A percentile compares a stretch with the other conserved stretches of the same genome.
These are phyloP conservation scores for Trichoderma breve DNA, from an alignment of 2,329 filamentous ascomycete species.

Conservation along the genomic window DNA sequence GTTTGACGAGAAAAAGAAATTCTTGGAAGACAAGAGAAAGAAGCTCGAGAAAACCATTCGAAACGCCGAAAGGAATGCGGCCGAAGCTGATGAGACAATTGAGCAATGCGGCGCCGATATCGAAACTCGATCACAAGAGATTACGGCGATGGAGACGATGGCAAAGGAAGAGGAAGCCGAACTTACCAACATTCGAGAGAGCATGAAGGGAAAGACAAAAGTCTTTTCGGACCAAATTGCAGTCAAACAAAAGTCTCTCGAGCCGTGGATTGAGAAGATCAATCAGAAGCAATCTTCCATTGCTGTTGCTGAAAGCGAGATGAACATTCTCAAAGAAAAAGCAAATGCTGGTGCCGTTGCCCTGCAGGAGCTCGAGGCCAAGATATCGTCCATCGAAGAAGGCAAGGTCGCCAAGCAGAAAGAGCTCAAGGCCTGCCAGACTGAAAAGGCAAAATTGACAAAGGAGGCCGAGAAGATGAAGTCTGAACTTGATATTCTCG, in stretches of 20 bases:
- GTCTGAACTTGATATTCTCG: conserved; percentile 69
- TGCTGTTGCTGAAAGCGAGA: conserved; percentile 90
- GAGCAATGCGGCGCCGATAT: conserved; percentile 78
- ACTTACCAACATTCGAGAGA: conserved; percentile 77
- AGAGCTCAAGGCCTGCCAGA: conserved; percentile 74
- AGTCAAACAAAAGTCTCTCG: conserved; percentile 85
- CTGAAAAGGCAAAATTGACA: conserved; percentile 68
- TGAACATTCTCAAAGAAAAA: conserved; percentile 86
- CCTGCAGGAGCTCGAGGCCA: conserved; percentile 77
- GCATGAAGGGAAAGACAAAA: conserved; percentile 92
- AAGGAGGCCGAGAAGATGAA: conserved; percentile 72
- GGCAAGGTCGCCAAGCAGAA: conserved; percentile 66
- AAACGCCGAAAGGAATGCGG: conserved; percentile 69
- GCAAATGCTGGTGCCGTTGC: conserved; percentile 83
- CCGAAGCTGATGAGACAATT: conserved; percentile 74
- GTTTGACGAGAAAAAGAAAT: conserved; percentile 96
- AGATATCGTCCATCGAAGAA: conserved; percentile 71
- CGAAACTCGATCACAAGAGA: conserved; percentile 70
- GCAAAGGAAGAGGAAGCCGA: conserved; percentile 79
- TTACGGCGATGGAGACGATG: conserved; percentile 70
- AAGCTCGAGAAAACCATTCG: conserved; percentile 88
- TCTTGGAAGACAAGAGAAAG: conserved; percentile 84
- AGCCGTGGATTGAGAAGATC: conserved; percentile 96
- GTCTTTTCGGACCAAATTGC: conserved; percentile 90
- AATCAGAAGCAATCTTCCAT: conserved; percentile 94